A percentile compares a stretch with the other conserved stretches of the same genome.
Conservation (phyloP, 2,329 filamentous ascomycete genomes). For the Ophiostoma sp. region DNA sequence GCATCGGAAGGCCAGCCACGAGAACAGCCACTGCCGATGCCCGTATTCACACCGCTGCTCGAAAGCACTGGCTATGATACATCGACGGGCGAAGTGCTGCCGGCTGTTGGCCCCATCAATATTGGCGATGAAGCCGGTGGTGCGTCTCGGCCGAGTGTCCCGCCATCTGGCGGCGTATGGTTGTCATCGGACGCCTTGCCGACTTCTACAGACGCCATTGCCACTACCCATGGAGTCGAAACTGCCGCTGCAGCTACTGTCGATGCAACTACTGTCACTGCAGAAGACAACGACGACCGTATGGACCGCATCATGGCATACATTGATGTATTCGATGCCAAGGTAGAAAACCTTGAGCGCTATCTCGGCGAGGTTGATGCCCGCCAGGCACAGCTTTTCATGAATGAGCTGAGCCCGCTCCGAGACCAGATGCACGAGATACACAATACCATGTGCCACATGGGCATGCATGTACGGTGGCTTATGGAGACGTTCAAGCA, state of each 20-base stretch:
- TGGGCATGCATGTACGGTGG: slow-evolving; percentile 57
- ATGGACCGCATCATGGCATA: slow-evolving; percentile 43
- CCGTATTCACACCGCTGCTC: not conserved
- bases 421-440: slow-evolving; percentile 59
- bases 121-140: not conserved
- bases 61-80: not conserved
- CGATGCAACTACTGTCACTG: not conserved
- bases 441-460: slow-evolving; percentile 51
- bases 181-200: not conserved
- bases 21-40: slow-evolving; percentile 1
- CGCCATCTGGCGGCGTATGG: slow-evolving; percentile 2
- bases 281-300: slow-evolving; percentile 26
- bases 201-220: not conserved
- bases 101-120: not conserved
- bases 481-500: slow-evolving; percentile 40
- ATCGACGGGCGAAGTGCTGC: not conserved
- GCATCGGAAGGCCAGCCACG: not conserved
- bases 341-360: slow-evolving; percentile 53
- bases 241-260: not conserved
- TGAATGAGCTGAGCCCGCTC: slow-evolving; percentile 57
- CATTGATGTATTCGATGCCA: slow-evolving; percentile 49
- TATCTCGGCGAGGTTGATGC: slow-evolving; percentile 55
- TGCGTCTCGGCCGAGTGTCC: not conserved
- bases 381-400: slow-evolving; percentile 55
- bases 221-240: not conserved